A percentile compares a stretch with the other conserved stretches of the same genome.
These are phyloP conservation scores for Aspergillus sp. DNA, from an alignment of 2,329 filamentous ascomycete species.

Conservation along the genomic window DNA sequence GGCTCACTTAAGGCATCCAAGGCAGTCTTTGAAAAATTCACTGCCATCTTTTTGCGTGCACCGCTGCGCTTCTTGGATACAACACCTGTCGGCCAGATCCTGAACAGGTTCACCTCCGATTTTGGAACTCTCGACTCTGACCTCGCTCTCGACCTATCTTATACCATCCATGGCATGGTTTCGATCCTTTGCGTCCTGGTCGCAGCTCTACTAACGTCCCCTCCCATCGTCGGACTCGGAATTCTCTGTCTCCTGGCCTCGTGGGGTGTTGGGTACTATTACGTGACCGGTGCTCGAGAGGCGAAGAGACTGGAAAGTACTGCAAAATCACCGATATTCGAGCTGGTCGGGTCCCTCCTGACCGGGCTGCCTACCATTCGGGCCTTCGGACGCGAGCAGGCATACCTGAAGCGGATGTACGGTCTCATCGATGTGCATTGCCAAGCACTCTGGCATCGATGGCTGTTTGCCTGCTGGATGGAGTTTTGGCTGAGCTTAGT, in stretches of 20 bases:
- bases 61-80: slow-evolving; percentile 76
- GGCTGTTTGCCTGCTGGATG: slow-evolving; percentile 76
- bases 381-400: slow-evolving; percentile 67
- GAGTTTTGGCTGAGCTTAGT: slow-evolving; percentile 69
- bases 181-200: not conserved
- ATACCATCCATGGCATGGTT: slow-evolving; percentile 53
- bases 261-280: slow-evolving; percentile 49
- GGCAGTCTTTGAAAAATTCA: slow-evolving; percentile 65
- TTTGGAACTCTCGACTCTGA: slow-evolving; percentile 70
- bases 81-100: slow-evolving; percentile 69
- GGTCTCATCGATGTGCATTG: slow-evolving; percentile 67
- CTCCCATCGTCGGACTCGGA: slow-evolving; percentile 64
- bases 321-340: slow-evolving; percentile 75
- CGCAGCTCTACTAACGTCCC: slow-evolving; percentile 51
- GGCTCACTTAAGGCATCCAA: slow-evolving; percentile 70
- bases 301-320: slow-evolving; percentile 76
- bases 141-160: slow-evolving; percentile 62
- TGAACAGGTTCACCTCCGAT: slow-evolving; percentile 75
- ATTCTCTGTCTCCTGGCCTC: slow-evolving; percentile 52
- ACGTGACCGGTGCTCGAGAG: slow-evolving; percentile 70
- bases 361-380: slow-evolving; percentile 73
- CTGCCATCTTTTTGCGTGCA: slow-evolving; percentile 66
- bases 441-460: slow-evolving; percentile 65
- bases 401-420: slow-evolving; percentile 71
- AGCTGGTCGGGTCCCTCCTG: slow-evolving; percentile 73